Evolutionary conservation across 2,329 filamentous ascomycete genomes (phyloP).

Genomic region (Helotiales sp.): DNA sequence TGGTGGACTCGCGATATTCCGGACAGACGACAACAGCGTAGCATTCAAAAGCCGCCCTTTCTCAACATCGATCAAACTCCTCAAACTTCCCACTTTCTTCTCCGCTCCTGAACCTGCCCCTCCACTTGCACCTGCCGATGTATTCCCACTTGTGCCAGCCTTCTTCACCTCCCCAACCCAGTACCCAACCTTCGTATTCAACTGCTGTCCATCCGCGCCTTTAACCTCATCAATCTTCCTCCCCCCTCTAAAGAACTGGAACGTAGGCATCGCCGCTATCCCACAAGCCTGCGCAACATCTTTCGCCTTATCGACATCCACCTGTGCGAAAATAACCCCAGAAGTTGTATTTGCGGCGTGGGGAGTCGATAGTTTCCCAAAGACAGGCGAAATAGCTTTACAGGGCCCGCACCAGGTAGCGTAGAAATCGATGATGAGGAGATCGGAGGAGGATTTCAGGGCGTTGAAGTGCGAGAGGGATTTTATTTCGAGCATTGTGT

Average conservation of each 20-base stretch:
- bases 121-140: conserved; percentile 13
- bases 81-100: conserved; percentile 25
- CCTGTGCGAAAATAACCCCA: conserved; percentile 84
- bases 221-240: conserved; percentile 74
- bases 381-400: conserved; percentile 87
- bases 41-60: conserved; percentile 31
- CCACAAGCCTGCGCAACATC: conserved; percentile 76
- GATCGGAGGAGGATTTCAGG: conserved; percentile 31
- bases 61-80: conserved; percentile 36
- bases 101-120: conserved; percentile 12
- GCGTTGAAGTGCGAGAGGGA: conserved; percentile 41
- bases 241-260: conserved; percentile 83
- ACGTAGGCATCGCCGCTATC: conserved; percentile 89
- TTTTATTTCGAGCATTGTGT: conserved; percentile 40
- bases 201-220: conserved; percentile 78
- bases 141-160: conserved; percentile 14
- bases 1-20: conserved; percentile 38
- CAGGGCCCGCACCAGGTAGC: conserved; percentile 94
- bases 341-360: conserved; percentile 79
- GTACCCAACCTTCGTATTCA: conserved; percentile 54
- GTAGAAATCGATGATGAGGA: conserved; percentile 60
- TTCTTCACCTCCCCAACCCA: conserved; percentile 35
- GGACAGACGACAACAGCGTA: conserved; percentile 35
- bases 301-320: conserved; percentile 83
- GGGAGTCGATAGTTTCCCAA: conserved; percentile 78